Conservation (phyloP, 78 protist genomes). For the Dictyostelium purpureum region DNA sequence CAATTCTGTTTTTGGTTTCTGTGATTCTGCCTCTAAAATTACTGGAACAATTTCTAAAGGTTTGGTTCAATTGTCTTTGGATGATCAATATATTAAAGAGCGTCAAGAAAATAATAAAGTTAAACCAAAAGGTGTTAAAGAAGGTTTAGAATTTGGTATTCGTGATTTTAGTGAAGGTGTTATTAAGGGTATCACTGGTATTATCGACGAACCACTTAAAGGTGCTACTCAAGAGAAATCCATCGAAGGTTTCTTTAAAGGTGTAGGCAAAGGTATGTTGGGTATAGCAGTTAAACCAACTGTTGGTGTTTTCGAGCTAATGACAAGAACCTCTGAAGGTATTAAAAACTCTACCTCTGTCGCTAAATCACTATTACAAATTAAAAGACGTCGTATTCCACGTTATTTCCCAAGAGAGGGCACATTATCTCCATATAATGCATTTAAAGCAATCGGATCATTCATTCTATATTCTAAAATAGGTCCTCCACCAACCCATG, state of each 20-base stretch:
- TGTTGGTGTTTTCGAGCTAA: constrained; percentile 86
- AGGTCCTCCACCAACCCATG: constrained; percentile 37
- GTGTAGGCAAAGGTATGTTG: constrained; percentile 91
- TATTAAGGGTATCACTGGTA: constrained; percentile 87
- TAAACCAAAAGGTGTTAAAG: constrained; percentile 71
- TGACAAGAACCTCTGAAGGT: constrained; percentile 81
- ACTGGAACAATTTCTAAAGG: constrained; percentile 78
- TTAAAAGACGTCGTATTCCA: constrained; percentile 49
- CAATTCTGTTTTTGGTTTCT: constrained; percentile 59
- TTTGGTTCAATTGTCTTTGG: constrained; percentile 61
- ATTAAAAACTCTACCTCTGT: constrained; percentile 70
- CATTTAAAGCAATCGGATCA: constrained; percentile 31
- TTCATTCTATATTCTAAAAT: constrained; percentile 28
- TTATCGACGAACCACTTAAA: constrained; percentile 87
- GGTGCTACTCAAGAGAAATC: constrained; percentile 86
- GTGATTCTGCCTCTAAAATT: constrained; percentile 58
- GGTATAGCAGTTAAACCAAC: constrained; percentile 92
- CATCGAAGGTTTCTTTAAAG: constrained; percentile 85
- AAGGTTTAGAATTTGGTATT: constrained; percentile 81
- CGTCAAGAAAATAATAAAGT: constrained; percentile 27
- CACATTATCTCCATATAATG: constrained; percentile 24
- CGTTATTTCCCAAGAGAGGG: constrained; percentile 68
- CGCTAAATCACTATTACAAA: constrained; percentile 44
- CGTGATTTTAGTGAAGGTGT: constrained; percentile 81
- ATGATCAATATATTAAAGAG: constrained; percentile 44